phyloP scores from a whole-genome alignment of 2,329 filamentous ascomycete species.

The Calonectria crousiana region DNA sequence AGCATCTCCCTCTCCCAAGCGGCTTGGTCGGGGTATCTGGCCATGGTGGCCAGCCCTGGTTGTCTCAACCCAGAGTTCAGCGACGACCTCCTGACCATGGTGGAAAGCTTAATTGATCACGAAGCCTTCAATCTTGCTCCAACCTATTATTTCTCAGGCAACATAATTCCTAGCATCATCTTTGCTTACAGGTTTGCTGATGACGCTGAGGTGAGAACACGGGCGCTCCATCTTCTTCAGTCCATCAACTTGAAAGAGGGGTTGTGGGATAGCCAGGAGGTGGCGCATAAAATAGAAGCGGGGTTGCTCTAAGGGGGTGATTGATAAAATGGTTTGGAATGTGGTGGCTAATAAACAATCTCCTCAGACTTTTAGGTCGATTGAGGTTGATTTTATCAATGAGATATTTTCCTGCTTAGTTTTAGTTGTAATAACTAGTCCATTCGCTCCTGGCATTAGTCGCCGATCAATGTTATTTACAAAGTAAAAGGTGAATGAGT shows the following conservation, averaged over 20 bases:
- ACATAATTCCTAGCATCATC: neutral
- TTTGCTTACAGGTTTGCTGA: neutral
- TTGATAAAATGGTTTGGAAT: neutral
- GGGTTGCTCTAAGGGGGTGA: neutral
- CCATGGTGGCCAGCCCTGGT: neutral
- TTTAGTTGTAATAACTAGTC: neutral
- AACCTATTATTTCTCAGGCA: neutral
- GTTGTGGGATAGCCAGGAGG: neutral
- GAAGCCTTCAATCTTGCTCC: neutral
- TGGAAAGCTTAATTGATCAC: neutral
- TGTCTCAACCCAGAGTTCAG: neutral
- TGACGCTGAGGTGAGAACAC: neutral
- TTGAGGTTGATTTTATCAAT: neutral
- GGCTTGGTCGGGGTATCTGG: neutral
- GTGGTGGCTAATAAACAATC: neutral
- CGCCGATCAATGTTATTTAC: neutral
- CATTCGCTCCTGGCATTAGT: neutral
- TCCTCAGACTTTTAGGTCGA: neutral
- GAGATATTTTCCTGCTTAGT: neutral
- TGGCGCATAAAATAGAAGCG: neutral
- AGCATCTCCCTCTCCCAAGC: neutral
- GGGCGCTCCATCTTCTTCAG: neutral
- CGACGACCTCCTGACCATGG: neutral
- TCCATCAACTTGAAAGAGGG: neutral
- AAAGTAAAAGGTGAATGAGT: too few relatives aligned